These are phyloP conservation scores for Epichloe scottii DNA, from an alignment of 2,329 filamentous ascomycete species.

Conservation along the genomic window DNA sequence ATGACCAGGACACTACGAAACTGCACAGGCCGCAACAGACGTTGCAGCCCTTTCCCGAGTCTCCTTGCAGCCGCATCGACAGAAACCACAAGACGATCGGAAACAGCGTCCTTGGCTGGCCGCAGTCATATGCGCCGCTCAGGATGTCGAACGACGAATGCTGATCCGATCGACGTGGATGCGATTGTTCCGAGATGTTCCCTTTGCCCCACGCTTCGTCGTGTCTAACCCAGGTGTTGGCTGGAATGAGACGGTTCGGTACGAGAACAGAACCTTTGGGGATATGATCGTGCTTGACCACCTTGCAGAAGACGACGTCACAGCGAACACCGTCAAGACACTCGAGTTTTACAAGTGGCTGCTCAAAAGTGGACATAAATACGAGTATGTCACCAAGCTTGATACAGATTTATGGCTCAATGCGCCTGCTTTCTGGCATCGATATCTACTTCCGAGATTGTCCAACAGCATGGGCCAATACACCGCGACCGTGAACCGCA, in stretches of 20 bases:
- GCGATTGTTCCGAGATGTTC: conserved; percentile 16
- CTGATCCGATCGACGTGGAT: conserved; percentile 22
- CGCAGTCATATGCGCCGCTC: conserved; percentile 17
- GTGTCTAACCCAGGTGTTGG: conserved; percentile 17
- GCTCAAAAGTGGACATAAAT: conserved; percentile 10
- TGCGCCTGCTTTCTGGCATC: conserved; percentile 18
- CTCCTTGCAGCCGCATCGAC: conserved; percentile 8
- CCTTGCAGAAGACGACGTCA: conserved; percentile 17
- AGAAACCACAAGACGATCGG: background rate
- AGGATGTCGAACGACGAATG: conserved; percentile 16
- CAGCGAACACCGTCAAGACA: conserved; percentile 22
- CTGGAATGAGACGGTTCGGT: conserved; percentile 15
- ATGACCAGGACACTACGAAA: conserved; percentile 3
- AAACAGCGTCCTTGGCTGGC: conserved; percentile 14
- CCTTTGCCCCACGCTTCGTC: conserved; percentile 19
- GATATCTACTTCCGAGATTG: conserved; percentile 14
- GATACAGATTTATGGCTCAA: conserved; percentile 22
- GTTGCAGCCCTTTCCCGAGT: conserved; percentile 14
- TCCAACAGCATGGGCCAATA: conserved; percentile 6
- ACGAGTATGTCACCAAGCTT: conserved; percentile 21
- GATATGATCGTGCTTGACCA: conserved; percentile 23
- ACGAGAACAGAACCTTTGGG: conserved; percentile 20
- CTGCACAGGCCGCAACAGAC: conserved; percentile 6
- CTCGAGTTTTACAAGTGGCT: conserved; percentile 22
- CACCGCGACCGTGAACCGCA: conserved; percentile 11